phyloP scores from a whole-genome alignment of 805 yeast genomes.

The Metschnikowia baotianmanensis region DNA sequence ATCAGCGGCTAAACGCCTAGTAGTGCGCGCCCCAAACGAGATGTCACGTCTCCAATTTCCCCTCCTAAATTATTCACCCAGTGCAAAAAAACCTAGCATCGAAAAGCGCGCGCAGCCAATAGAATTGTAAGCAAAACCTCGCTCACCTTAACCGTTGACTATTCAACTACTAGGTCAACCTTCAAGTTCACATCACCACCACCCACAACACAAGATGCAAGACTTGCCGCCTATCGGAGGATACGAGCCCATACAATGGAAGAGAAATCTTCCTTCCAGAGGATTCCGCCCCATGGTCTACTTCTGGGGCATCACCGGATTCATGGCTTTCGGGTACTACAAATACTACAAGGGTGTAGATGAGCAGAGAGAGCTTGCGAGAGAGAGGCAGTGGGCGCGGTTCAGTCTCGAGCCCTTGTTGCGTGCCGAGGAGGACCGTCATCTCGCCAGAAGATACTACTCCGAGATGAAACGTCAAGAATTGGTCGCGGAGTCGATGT shows the following conservation, averaged over 20 bases:
- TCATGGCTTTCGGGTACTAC: conserved; percentile 73
- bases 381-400: conserved; percentile 79
- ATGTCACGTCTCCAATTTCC: no score
- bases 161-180: neutral
- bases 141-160: conserved; percentile 6
- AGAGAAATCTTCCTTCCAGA: conserved; percentile 78
- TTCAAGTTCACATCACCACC: neutral
- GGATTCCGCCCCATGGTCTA: conserved; percentile 80
- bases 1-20: no score
- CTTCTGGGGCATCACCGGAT: conserved; percentile 59
- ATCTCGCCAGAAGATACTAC: conserved; percentile 64
- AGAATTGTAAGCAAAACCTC: conserved; percentile 13
- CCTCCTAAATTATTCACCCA: no score
- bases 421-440: conserved; percentile 81
- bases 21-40: no score
- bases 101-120: conserved; percentile 20
- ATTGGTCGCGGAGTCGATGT: conserved; percentile 42
- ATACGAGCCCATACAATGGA: conserved; percentile 85
- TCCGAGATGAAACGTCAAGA: conserved; percentile 69
- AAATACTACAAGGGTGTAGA: conserved; percentile 62
- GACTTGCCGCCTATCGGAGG: conserved; percentile 88
- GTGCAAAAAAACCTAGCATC: no score
- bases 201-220: conserved; percentile 47
- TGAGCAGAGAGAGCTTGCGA: conserved; percentile 68
- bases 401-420: conserved; percentile 69